Conservation (phyloP, 257 asterid species). For the Thymus quinquecostatus region DNA sequence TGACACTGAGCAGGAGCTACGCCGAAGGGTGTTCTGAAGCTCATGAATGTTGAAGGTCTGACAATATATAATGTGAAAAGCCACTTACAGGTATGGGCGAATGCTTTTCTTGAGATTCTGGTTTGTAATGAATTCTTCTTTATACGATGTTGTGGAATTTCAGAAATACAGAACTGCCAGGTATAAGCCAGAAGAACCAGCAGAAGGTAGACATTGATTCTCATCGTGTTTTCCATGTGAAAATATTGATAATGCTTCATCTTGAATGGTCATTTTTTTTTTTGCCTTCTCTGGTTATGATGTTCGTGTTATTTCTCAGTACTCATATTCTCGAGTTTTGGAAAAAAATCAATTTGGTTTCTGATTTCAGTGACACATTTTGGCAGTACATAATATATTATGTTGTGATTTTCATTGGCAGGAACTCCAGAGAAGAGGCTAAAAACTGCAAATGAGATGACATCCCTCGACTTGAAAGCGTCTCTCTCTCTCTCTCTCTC, state of each 20-base stretch:
- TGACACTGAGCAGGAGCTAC: constrained; percentile 56
- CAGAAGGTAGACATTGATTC: constrained; percentile 56
- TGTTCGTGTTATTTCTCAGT: neutral
- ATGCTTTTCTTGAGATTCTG: constrained; percentile 3
- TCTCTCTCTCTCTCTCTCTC: constrained; percentile 35
- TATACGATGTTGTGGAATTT: constrained; percentile 36
- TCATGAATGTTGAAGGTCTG: constrained; percentile 73
- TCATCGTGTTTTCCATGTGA: neutral
- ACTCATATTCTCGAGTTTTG: neutral
- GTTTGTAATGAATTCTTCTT: constrained; percentile 2
- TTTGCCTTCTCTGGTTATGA: constrained; percentile 1
- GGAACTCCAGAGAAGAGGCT: constrained; percentile 58
- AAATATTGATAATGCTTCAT: neutral
- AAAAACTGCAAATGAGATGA: constrained; percentile 45
- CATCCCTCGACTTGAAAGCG: constrained; percentile 71
- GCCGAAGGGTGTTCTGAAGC: constrained; percentile 87
- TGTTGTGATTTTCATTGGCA: constrained; percentile 32
- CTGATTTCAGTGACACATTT: neutral
- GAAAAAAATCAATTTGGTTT: neutral
- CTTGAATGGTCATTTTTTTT: neutral
- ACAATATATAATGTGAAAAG: constrained; percentile 88
- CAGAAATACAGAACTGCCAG: constrained; percentile 88
- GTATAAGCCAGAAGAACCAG: constrained; percentile 71
- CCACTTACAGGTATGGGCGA: constrained; percentile 70
- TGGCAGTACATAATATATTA: neutral